Percentiles rank a stretch among this genome's conserved stretches.
These are phyloP conservation scores for Sorghum bicolor DNA, from an alignment of 176 grass and related monocot species.

Conservation along the genomic window Sorghum_bicolor_NCBIv3 NC_012873.2:63384001-63384500, in stretches of 20 bases:
- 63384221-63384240: too few relatives aligned
- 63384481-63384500: too few relatives aligned
- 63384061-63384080: neutral
- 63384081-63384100: neutral
- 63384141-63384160: neutral
- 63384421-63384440: conserved; percentile 61
- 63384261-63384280: too few relatives aligned
- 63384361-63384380: conserved; percentile 44
- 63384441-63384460: neutral
- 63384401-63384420: conserved; percentile 49
- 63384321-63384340: conserved; percentile 28
- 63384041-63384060: neutral
- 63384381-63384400: conserved; percentile 38
- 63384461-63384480: too few relatives aligned
- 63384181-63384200: neutral
- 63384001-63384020: neutral
- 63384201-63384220: too few relatives aligned
- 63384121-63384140: neutral
- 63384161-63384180: conserved; percentile 16
- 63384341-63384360: conserved; percentile 46
- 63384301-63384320: too few relatives aligned
- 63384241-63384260: too few relatives aligned
- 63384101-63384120: neutral
- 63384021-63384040: neutral
- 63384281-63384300: neutral